Conservation (phyloP, 192 early-diverging fungal species). For the Rhizoclosmatium globosum region DNA sequence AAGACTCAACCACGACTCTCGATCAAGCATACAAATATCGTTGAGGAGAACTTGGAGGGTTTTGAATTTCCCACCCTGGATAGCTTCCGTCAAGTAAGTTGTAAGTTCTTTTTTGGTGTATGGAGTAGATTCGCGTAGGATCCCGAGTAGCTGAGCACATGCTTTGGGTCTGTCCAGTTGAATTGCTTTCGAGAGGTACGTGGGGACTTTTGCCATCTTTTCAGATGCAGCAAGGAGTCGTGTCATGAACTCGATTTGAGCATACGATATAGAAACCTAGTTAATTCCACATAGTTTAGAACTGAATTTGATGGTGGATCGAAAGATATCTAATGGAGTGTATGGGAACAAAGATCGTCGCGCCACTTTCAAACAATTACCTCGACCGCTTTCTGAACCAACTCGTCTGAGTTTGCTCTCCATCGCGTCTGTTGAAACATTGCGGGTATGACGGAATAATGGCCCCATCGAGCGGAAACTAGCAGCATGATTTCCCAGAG, state of each 20-base stretch:
- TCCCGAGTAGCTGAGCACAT: background rate
- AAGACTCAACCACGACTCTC: background rate
- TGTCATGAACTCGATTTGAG: background rate
- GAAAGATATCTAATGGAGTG: background rate
- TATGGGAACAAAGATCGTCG: background rate
- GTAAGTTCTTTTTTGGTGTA: background rate
- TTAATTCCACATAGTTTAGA: background rate
- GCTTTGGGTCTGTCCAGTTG: background rate
- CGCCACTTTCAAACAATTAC: background rate
- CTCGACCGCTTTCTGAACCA: slow-evolving; percentile 11
- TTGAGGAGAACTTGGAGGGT: background rate
- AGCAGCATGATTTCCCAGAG: slow-evolving; percentile 24
- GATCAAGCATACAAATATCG: background rate
- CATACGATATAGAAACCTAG: slow-evolving; percentile 2
- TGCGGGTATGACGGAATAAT: background rate
- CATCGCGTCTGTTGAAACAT: too few relatives aligned
- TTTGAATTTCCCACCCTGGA: slow-evolving; percentile 20
- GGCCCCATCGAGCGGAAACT: slow-evolving; percentile 21
- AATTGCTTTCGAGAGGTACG: slow-evolving; percentile 3
- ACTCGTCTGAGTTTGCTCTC: too few relatives aligned
- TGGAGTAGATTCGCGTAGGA: background rate
- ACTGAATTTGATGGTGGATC: too few relatives aligned
- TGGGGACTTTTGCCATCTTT: background rate
- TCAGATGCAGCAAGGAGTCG: background rate
- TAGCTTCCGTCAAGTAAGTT: background rate